phyloP scores from a whole-genome alignment of 2,329 filamentous ascomycete genomes.

The Paramyrothecium sp. region DNA sequence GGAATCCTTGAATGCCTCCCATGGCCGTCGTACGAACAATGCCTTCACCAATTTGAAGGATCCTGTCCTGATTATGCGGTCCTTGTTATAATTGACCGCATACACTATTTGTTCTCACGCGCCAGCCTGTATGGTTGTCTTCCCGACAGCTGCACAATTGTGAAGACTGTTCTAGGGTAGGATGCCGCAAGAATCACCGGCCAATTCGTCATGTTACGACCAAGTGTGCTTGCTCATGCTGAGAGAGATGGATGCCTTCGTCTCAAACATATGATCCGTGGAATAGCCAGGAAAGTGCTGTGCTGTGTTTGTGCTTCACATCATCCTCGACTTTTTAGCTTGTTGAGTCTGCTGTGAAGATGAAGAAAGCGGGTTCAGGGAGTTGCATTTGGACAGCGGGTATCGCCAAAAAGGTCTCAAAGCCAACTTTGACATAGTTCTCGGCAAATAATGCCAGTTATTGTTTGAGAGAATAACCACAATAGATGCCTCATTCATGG shows the following conservation, averaged over 20 bases:
- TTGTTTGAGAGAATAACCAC: too few species aligned
- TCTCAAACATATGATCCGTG: conserved; percentile 62
- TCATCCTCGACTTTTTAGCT: conserved; percentile 44
- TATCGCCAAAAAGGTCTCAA: too few species aligned
- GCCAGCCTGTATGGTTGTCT: conserved; percentile 29
- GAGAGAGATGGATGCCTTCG: conserved; percentile 60
- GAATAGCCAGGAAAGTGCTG: conserved; percentile 60
- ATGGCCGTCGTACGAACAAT: conserved; percentile 57
- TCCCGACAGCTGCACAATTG: conserved; percentile 48
- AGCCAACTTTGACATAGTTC: background rate
- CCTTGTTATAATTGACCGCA: conserved; percentile 59
- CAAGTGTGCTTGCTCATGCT: conserved; percentile 54
- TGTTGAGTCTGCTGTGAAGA: conserved; percentile 41
- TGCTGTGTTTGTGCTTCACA: conserved; percentile 52
- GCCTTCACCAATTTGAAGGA: conserved; percentile 65
- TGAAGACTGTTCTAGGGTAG: conserved; percentile 61
- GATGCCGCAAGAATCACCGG: conserved; percentile 61
- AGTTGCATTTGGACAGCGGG: too few species aligned
- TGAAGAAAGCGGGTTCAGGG: conserved; percentile 65
- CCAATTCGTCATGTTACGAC: too few species aligned
- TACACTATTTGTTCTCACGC: conserved; percentile 56
- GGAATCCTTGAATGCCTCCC: conserved; percentile 57
- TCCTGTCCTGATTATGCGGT: conserved; percentile 60
- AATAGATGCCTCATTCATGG: too few species aligned
- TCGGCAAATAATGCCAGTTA: too few species aligned